Evolutionary conservation across 1,284 basidiomycete genomes (phyloP).

Genomic region (Irpex sp.): DNA sequence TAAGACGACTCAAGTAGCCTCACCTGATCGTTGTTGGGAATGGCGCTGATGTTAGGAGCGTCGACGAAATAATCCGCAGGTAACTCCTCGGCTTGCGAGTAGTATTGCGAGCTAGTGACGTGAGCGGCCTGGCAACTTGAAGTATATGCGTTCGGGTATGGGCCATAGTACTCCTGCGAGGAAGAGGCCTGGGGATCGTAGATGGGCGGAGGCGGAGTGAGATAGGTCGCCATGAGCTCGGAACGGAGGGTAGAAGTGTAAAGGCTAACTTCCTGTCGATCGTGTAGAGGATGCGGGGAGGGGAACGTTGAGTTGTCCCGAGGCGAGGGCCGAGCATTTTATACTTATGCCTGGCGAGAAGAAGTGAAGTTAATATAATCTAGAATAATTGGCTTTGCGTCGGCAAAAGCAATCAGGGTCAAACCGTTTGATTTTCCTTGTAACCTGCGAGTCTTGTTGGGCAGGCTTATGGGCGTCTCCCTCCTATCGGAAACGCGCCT

Average conservation of each 20-base stretch:
- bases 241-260: slow-evolving; percentile 1
- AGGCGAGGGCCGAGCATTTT: not conserved
- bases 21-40: slow-evolving; percentile 10
- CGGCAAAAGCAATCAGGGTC: not conserved
- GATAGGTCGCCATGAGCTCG: slow-evolving; percentile 9
- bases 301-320: not conserved
- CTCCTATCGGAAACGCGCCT: not conserved
- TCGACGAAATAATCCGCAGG: not conserved
- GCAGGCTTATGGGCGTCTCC: not conserved
- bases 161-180: slow-evolving; percentile 2
- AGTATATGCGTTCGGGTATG: not conserved
- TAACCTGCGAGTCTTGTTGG: not conserved
- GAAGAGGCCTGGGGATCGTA: not conserved
- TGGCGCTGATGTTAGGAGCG: slow-evolving; percentile 8
- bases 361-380: not conserved
- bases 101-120: not conserved
- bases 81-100: not conserved
- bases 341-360: not conserved
- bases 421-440: not conserved
- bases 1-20: slow-evolving; percentile 7
- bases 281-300: slow-evolving; percentile 1
- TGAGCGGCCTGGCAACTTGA: not conserved
- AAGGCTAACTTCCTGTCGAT: slow-evolving; percentile 7
- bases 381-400: not conserved
- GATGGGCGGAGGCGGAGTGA: slow-evolving; percentile 4